Evolutionary conservation across 2,329 filamentous ascomycete genomes (phyloP), one percentile per base, ranked within the genome.

Genomic region (Diplocarpon rosae): DNA sequence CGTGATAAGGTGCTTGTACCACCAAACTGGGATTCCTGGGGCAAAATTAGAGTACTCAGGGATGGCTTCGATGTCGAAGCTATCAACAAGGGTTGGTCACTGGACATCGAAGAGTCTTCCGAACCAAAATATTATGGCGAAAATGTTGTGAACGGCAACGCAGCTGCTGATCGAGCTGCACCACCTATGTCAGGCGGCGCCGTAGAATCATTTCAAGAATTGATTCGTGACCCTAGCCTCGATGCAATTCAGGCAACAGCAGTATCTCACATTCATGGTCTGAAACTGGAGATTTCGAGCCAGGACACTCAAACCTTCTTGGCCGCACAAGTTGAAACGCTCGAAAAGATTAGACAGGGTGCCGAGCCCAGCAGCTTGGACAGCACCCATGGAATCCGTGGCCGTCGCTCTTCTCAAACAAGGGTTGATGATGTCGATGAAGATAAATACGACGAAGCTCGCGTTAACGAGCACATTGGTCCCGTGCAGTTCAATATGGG

Each of bases 401-500:
- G 57, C 13, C 47, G 53, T n/a, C 47, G 52, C 31, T 35, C 45
- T 5, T 52, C 52, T 29, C 35, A 45, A 24, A 44, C 52, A 24
- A 47, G 37, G 16, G 34, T 38, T n/a, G 56, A 56, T 6, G 42
- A 41, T 11, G 37, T 43, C 12, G 55, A 57, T 13, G 56, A 59
- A 3, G 42, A 42, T n/a, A 40, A 44, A 17, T 46, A 24, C 15
- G 56, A 59, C 28, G 57, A 56, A 41, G 55, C 54, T 2, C 51
- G 54, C 16, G 56, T 62, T 10, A 61, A 52, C 48, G 85, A 90
- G 58, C 88, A 94, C 57, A 94, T 95, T 58, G 89, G 89, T 0
- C 88, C 89, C 0, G 88, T 95, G 52, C 88, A 95, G 60, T 95
- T 96, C 68, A 98, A 98, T 62, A 92, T 98, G 75, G 92, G 92